Percentiles rank a stretch among this genome's conserved stretches.
Conservation (phyloP, 2,329 filamentous ascomycete genomes). For the Sporothrix schenckii region DNA sequence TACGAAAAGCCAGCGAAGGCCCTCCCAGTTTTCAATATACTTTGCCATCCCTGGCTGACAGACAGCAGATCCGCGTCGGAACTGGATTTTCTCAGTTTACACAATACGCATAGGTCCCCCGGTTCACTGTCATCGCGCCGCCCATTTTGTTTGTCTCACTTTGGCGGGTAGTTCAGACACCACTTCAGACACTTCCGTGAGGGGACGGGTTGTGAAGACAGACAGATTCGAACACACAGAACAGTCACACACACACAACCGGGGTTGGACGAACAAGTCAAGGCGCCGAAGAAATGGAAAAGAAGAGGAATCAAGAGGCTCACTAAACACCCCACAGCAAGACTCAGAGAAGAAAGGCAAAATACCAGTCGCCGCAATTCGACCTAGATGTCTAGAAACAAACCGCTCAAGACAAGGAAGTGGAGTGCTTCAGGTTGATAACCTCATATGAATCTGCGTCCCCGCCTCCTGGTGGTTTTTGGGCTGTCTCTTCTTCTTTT, state of each 20-base stretch:
- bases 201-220: neutral
- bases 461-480: neutral
- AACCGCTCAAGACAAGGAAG: neutral
- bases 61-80: neutral
- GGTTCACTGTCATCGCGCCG: conserved; percentile 17
- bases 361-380: neutral
- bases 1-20: neutral
- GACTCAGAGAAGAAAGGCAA: neutral
- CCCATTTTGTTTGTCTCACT: conserved; percentile 23
- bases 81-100: neutral
- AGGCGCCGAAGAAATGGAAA: too few relatives aligned
- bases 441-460: neutral
- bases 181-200: conserved; percentile 3
- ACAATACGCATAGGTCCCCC: conserved; percentile 1
- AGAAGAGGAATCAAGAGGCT: neutral
- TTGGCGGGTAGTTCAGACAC: conserved; percentile 15
- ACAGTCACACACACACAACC: neutral
- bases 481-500: too few relatives aligned
- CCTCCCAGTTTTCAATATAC: neutral
- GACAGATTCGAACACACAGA: neutral
- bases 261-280: neutral
- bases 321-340: neutral
- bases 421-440: conserved; percentile 24
- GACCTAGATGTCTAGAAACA: neutral
- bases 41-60: conserved; percentile 8